Base-by-base conservation (phyloP, 2,329 filamentous ascomycete species). In the Aspergillus sp. region DNA sequence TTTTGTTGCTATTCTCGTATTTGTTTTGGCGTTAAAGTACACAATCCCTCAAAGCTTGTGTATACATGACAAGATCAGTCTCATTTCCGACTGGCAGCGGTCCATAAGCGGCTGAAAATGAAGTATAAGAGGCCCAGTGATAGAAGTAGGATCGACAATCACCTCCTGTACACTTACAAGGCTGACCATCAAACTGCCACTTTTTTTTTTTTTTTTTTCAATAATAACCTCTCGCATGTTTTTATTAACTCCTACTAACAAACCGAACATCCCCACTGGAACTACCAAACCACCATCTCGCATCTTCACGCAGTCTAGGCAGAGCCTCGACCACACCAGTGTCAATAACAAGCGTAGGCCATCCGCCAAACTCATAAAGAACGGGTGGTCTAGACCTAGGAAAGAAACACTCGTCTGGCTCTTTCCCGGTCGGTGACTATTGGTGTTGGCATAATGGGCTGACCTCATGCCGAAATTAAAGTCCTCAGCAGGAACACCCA, bases 321-420 rank as follows among this genome's bases (percentile, higher is more conserved):
- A 45, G 12, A 11, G 33, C 42, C 5, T 27, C 27, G 5, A 0
- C 0, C 10, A 38, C 29, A 6, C 39, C 43, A 7, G 39, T 7
- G 5, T 45, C 39, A 0, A 45, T 38, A 2, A 35, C 34, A 19
- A 45, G 27, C 5, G 12, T 31, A 27, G 43, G 39, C n/a, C 39
- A 45, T 3, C 29, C 13, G 9, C 33, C 10, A 6, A 32, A 5
- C 10, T 5, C 5, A n/a, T 8, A 35, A 7, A 13, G 6, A n/a
- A 8, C 12, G 10, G 33, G 5, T 1, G 7, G 8, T 54, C 56
- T 39, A 53, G 39, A 5, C 2, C 9, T 11, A 32, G 39, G 38
- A 6, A 27, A 34, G 13, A 33, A n/a, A 27, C 38, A 40, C 19
- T 32, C n/a, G n/a, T 40, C 38, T 6, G 38, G 28, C 12, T 40